phyloP scores from a whole-genome alignment of 352 stramenopile species.

The Phytophthora tubulina region DNA sequence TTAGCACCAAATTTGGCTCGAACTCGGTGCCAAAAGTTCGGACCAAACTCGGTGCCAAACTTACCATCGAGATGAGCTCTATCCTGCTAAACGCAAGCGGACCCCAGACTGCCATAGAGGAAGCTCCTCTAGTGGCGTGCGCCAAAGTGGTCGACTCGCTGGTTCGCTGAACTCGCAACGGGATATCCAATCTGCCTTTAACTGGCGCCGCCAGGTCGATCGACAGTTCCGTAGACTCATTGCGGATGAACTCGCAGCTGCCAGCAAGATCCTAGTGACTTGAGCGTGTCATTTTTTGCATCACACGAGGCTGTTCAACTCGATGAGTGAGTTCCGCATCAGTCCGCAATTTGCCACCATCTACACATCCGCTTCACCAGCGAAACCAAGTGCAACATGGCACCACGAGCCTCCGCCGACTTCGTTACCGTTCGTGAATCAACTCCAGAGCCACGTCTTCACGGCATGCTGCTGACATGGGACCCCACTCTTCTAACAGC shows the following conservation, averaged over 20 bases:
- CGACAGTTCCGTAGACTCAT: background rate
- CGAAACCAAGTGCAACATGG: conserved; percentile 11
- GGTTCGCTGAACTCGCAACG: conserved; percentile 23
- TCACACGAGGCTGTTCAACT: background rate
- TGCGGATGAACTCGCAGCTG: conserved; percentile 19
- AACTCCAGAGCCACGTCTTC: conserved; percentile 2
- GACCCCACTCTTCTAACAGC: conserved; percentile 22
- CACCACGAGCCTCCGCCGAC: conserved; percentile 27
- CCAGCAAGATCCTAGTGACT: conserved; percentile 18
- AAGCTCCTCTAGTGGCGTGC: conserved; percentile 6
- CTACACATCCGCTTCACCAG: background rate
- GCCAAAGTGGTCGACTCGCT: conserved; percentile 13
- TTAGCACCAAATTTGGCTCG: too few species aligned
- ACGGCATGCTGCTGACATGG: conserved; percentile 34
- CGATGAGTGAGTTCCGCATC: background rate
- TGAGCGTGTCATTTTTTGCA: conserved; percentile 23
- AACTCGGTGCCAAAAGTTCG: too few species aligned
- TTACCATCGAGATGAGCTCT: background rate
- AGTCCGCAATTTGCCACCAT: conserved; percentile 28
- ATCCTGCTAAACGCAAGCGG: conserved; percentile 1
- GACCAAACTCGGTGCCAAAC: background rate
- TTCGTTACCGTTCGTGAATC: conserved; percentile 18
- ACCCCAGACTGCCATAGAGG: conserved; percentile 14
- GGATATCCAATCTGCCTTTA: conserved; percentile 9
- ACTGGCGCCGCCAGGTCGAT: conserved; percentile 9